Conservation (phyloP, 148 eudicot genomes). For the Fagopyrum homotropicum region DNA sequence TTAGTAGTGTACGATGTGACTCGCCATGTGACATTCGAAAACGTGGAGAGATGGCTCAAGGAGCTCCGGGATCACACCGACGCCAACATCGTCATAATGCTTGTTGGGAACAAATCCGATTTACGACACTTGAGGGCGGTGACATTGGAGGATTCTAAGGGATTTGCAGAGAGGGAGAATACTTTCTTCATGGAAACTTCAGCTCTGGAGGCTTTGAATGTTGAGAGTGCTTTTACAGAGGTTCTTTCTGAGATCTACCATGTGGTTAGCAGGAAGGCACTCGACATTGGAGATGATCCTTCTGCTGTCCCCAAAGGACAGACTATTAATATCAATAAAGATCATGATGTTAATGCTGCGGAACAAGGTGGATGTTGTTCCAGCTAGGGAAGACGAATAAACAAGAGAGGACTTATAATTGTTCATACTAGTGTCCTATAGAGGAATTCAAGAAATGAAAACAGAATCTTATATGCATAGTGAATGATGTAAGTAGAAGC, state of each 20-base stretch:
- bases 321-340: slow-evolving; percentile 52
- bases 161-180: slow-evolving; percentile 51
- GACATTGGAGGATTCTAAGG: slow-evolving; percentile 40
- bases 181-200: slow-evolving; percentile 84
- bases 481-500: not conserved
- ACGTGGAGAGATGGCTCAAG: slow-evolving; percentile 78
- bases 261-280: slow-evolving; percentile 69
- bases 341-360: slow-evolving; percentile 60
- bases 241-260: slow-evolving; percentile 62
- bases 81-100: slow-evolving; percentile 67
- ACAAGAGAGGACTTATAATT: not conserved
- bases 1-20: slow-evolving; percentile 76
- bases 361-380: slow-evolving; percentile 74
- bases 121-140: slow-evolving; percentile 82
- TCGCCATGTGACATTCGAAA: slow-evolving; percentile 68
- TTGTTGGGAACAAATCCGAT: slow-evolving; percentile 82
- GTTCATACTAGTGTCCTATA: not conserved
- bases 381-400: slow-evolving; percentile 16
- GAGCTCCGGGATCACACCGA: slow-evolving; percentile 81
- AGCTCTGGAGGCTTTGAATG: slow-evolving; percentile 68
- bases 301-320: slow-evolving; percentile 65
- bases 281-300: slow-evolving; percentile 63
- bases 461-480: not conserved
- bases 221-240: slow-evolving; percentile 73
- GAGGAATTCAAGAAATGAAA: not conserved